Conservation (phyloP, 208 protist species). For the Trypanosoma scelopori region DNA sequence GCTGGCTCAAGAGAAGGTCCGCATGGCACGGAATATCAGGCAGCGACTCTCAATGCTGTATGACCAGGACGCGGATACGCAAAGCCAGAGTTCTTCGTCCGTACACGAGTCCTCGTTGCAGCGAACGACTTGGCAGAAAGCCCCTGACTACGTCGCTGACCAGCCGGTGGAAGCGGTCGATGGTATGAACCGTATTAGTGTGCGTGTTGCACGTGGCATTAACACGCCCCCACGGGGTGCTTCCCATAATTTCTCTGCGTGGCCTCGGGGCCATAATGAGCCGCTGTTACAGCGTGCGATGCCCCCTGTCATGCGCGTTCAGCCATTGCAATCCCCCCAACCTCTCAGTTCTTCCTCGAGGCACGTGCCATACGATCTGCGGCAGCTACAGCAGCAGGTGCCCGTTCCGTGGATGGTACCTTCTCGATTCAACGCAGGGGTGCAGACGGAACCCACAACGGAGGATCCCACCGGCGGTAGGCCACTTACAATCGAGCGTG, state of each 20-base stretch:
- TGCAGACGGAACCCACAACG: conserved; percentile 22
- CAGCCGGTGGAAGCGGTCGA: conserved; percentile 18
- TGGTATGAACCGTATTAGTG: conserved; percentile 44
- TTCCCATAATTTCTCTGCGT: background rate
- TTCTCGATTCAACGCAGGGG: conserved; percentile 8
- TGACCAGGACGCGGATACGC: conserved; percentile 36
- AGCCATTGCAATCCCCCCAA: conserved; percentile 20
- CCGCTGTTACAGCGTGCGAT: background rate
- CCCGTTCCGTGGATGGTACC: background rate
- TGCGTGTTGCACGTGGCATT: conserved; percentile 15
- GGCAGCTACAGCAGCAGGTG: conserved; percentile 9
- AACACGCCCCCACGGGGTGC: background rate
- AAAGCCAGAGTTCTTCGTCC: conserved; percentile 33
- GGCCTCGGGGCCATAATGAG: background rate
- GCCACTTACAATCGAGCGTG: conserved; percentile 21
- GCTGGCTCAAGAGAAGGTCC: conserved; percentile 54
- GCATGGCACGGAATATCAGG: conserved; percentile 51
- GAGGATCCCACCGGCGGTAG: conserved; percentile 10
- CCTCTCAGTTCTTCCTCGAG: background rate
- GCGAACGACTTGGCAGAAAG: conserved; percentile 24
- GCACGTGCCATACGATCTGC: conserved; percentile 1
- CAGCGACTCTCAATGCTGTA: conserved; percentile 31
- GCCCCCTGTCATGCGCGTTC: conserved; percentile 11
- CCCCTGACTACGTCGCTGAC: conserved; percentile 41
- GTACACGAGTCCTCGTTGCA: conserved; percentile 43